A percentile compares a stretch with the other conserved stretches of the same genome.
phyloP scores from a whole-genome alignment of 2,329 filamentous ascomycete genomes.

The Arthrobotrys sinensis region DNA sequence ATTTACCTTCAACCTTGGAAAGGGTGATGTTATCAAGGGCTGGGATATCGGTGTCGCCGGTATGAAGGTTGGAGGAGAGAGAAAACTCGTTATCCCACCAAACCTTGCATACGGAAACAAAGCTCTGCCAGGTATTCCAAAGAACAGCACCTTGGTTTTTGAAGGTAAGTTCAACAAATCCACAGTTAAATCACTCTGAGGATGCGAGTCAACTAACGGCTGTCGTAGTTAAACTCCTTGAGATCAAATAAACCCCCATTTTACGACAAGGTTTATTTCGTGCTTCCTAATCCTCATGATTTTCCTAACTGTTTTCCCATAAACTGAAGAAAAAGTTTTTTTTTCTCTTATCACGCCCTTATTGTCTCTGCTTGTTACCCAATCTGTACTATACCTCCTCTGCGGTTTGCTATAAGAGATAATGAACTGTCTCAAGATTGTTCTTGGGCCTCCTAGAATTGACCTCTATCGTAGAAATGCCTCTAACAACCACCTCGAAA shows the following conservation, averaged over 20 bases:
- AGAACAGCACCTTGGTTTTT: conserved; percentile 91
- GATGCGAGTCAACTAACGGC: conserved; percentile 15
- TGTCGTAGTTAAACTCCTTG: conserved; percentile 78
- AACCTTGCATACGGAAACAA: conserved; percentile 91
- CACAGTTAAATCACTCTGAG: background rate
- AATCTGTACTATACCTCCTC: conserved; percentile 38
- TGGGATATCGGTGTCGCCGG: conserved; percentile 96
- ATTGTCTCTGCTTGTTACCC: conserved; percentile 16
- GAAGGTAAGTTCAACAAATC: conserved; percentile 70
- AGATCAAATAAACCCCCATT: conserved; percentile 78
- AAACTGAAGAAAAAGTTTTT: conserved; percentile 30
- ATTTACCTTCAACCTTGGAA: conserved; percentile 94
- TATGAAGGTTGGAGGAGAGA: conserved; percentile 94
- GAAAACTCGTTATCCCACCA: conserved; percentile 89
- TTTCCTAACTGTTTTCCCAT: conserved; percentile 6
- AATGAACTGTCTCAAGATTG: background rate
- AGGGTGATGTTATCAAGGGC: conserved; percentile 97
- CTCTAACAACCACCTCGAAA: too few relatives aligned
- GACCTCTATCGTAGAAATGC: background rate
- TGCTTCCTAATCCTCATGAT: conserved; percentile 10
- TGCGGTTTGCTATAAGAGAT: conserved; percentile 8
- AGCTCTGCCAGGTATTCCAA: conserved; percentile 85
- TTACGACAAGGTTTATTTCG: background rate
- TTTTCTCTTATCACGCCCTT: background rate
- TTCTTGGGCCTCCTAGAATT: background rate